Evolutionary conservation across 148 eudicot species (phyloP), one percentile per base, ranked within the genome.

Genomic region (Pharnaceum exiguum): DNA sequence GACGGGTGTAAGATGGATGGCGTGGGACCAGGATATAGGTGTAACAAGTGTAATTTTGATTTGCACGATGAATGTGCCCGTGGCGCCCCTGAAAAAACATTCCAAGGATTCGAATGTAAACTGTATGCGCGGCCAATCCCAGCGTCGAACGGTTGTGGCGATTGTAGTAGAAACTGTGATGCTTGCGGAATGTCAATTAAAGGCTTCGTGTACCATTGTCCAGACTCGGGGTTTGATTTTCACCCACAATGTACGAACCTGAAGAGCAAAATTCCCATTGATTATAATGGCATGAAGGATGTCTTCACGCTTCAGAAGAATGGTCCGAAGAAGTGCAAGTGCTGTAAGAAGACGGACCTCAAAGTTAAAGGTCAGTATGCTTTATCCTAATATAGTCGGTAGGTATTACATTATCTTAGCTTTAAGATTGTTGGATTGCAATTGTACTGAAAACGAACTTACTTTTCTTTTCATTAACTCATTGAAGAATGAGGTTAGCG

Each of bases 201-300:
- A 37, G 74, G 69, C 3, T 63, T 49, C 2, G 63, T 49, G 1
- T 70, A 70, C 46, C 74, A 63, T 23, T 40, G 54, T 29, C 0
- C 10, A 9, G 32, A 49, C 0, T 12, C 11, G 0, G 57, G 33
- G 1, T 26, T 6, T 24, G 74, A 70, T 31, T 57, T 63, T 23
- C 74, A 70, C 19, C 69, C 74, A 9, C 16, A 6, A 0, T 70
- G 74, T 11, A 38, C 57, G 9, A 17, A 35, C 10, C 44, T 70
- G 10, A 12, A 63, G 53, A 26, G 1, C 13, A 37, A 49, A 19
- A 57, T 70, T 4, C 32, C 5, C 0, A 36, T 57, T 2, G 53
- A 56, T 2, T 63, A 48, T 50, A 69, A 49, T 11, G 12, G 10
- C 6, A 62, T 62, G 30, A 29, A 24, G 38, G 74, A 49, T 11